Conservation (phyloP, 768 basidiomycete species). For the Suillus ampliporus region DNA sequence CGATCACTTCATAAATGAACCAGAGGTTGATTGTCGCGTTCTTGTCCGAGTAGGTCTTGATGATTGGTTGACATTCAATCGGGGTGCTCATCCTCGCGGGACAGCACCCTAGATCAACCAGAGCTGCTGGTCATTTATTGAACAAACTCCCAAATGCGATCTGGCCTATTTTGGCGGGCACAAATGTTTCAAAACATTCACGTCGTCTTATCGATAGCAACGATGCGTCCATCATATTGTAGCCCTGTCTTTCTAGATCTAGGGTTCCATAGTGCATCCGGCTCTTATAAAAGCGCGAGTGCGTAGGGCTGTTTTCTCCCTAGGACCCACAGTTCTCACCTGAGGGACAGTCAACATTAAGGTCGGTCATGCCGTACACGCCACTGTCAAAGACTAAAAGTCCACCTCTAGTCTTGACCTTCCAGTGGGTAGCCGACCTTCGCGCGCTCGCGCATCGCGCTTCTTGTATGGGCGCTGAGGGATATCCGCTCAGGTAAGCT, state of each 20-base stretch:
- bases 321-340: conserved; percentile 41
- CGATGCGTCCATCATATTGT: conserved; percentile 24
- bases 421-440: conserved; percentile 51
- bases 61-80: conserved; percentile 6
- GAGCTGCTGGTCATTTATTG: conserved; percentile 32
- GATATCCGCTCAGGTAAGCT: conserved; percentile 58
- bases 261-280: conserved; percentile 15
- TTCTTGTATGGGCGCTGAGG: conserved; percentile 66
- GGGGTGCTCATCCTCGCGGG: conserved; percentile 19
- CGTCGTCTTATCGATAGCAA: conserved; percentile 38
- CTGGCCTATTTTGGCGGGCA: conserved; percentile 24
- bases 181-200: conserved; percentile 28
- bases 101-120: conserved; percentile 26
- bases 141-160: conserved; percentile 19
- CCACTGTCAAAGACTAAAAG: conserved; percentile 17
- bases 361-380: conserved; percentile 34
- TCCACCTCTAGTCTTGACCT: conserved; percentile 38
- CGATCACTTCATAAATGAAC: background rate
- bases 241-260: conserved; percentile 29
- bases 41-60: conserved; percentile 9
- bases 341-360: conserved; percentile 33
- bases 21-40: conserved; percentile 5
- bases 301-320: conserved; percentile 20
- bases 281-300: conserved; percentile 39
- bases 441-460: conserved; percentile 73